Percentiles rank a stretch among this genome's conserved stretches.
Conservation (phyloP, 208 protist genomes). For the Leishmania guyanensis region DNA sequence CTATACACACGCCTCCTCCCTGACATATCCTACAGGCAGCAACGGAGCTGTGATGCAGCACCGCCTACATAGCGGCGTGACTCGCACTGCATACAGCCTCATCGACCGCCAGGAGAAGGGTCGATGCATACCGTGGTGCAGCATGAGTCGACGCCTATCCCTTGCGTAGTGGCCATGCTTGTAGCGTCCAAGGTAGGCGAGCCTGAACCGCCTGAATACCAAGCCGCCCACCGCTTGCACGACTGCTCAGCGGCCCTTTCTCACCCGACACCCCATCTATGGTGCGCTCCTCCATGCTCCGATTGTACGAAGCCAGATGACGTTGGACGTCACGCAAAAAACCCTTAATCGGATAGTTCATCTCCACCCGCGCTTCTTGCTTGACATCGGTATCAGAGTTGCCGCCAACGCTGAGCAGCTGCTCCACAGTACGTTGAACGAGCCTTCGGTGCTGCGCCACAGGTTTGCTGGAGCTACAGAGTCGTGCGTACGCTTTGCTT, state of each 20-base stretch:
- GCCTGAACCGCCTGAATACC: slow-evolving; percentile 66
- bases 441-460: slow-evolving; percentile 59
- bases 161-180: slow-evolving; percentile 28
- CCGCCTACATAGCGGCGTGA: neutral
- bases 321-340: slow-evolving; percentile 70
- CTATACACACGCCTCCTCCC: neutral
- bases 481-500: slow-evolving; percentile 31
- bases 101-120: neutral
- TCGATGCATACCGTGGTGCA: neutral
- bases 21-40: neutral
- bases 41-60: neutral
- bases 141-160: neutral
- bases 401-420: neutral
- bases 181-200: slow-evolving; percentile 67
- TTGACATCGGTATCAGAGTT: neutral
- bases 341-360: slow-evolving; percentile 33
- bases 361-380: slow-evolving; percentile 1
- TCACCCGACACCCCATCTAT: slow-evolving; percentile 42
- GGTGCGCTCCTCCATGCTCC: slow-evolving; percentile 33
- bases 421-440: slow-evolving; percentile 43
- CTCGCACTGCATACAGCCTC: neutral
- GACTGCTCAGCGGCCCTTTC: slow-evolving; percentile 42
- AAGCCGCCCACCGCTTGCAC: slow-evolving; percentile 53
- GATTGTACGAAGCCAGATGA: slow-evolving; percentile 46
- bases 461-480: slow-evolving; percentile 27